phyloP scores from a whole-genome alignment of 495 filamentous ascomycete species.

The Hyaloscypha bicolor region DNA sequence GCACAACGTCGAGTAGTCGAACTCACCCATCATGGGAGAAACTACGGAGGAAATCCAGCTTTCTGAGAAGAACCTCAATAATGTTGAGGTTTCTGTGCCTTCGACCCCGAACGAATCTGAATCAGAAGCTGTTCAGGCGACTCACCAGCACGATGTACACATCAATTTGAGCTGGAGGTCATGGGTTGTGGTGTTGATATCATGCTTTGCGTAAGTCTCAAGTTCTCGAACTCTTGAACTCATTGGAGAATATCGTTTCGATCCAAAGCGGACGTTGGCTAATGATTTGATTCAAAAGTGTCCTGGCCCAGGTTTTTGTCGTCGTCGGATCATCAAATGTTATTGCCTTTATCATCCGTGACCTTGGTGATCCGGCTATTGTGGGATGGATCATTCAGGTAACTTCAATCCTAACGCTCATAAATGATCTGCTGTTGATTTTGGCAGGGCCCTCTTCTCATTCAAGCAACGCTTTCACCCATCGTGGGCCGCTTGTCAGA shows the following conservation, averaged over 20 bases:
- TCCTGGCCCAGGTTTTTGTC: conserved; percentile 52
- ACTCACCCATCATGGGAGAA: too few species aligned
- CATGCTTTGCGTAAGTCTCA: conserved; percentile 28
- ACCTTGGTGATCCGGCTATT: conserved; percentile 50
- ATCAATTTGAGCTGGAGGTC: conserved; percentile 28
- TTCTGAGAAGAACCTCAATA: conserved; percentile 1
- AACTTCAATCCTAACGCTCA: background rate
- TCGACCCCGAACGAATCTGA: background rate
- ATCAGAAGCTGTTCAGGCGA: background rate
- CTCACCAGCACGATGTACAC: conserved; percentile 11
- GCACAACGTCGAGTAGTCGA: too few species aligned
- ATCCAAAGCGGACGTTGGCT: background rate
- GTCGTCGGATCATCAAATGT: conserved; percentile 55
- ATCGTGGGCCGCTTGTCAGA: conserved; percentile 58
- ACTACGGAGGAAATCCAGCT: background rate
- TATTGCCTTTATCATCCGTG: conserved; percentile 56
- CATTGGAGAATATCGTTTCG: background rate
- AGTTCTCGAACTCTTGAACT: background rate
- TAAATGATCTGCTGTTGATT: background rate
- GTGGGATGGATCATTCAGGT: conserved; percentile 58
- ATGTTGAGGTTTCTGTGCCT: background rate
- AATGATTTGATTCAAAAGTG: conserved; percentile 28
- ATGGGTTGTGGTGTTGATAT: conserved; percentile 28
- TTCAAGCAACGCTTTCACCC: conserved; percentile 56
- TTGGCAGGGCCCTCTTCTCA: conserved; percentile 49